A percentile compares a stretch with the other conserved stretches of the same genome.
These are phyloP conservation scores for Articulospora tetracladia DNA, from an alignment of 495 filamentous ascomycete genomes.

Conservation along the genomic window DNA sequence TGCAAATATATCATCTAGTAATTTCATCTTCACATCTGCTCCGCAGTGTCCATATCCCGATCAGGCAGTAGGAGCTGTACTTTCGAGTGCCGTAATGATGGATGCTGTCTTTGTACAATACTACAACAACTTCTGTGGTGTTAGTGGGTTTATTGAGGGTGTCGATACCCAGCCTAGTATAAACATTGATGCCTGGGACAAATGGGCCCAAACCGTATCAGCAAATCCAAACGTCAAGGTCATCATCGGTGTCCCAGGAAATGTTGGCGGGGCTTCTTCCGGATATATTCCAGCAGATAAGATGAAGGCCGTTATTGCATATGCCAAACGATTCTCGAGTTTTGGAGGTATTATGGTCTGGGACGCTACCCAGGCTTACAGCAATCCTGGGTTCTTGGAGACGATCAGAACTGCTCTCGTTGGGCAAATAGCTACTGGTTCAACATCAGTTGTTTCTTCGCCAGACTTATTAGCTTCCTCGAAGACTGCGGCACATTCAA, in stretches of 20 bases:
- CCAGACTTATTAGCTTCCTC: neutral
- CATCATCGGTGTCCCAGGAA: constrained; percentile 62
- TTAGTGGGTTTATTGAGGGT: constrained; percentile 45
- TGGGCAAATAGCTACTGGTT: neutral
- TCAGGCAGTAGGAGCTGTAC: constrained; percentile 45
- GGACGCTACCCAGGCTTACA: constrained; percentile 61
- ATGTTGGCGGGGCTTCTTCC: constrained; percentile 50
- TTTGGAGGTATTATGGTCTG: constrained; percentile 73
- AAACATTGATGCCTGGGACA: constrained; percentile 69
- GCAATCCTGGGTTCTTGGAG: constrained; percentile 53
- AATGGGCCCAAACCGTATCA: constrained; percentile 60
- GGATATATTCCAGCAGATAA: constrained; percentile 49
- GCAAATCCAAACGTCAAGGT: constrained; percentile 62
- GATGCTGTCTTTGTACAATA: constrained; percentile 71
- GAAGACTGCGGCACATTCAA: too few relatives aligned
- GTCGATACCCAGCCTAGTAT: constrained; percentile 49
- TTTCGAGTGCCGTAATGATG: constrained; percentile 48
- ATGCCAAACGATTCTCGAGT: constrained; percentile 49
- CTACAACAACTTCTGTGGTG: constrained; percentile 55
- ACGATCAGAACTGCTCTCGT: constrained; percentile 5
- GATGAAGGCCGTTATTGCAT: constrained; percentile 45
- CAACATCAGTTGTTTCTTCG: neutral
- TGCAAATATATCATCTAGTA: constrained; percentile 42
- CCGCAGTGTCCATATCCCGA: constrained; percentile 57
- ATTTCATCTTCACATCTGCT: constrained; percentile 51